Percentiles rank a stretch among this genome's conserved stretches.
phyloP scores from a whole-genome alignment of 169 alveolate species.

The Cryptosporidium bovis region DNA sequence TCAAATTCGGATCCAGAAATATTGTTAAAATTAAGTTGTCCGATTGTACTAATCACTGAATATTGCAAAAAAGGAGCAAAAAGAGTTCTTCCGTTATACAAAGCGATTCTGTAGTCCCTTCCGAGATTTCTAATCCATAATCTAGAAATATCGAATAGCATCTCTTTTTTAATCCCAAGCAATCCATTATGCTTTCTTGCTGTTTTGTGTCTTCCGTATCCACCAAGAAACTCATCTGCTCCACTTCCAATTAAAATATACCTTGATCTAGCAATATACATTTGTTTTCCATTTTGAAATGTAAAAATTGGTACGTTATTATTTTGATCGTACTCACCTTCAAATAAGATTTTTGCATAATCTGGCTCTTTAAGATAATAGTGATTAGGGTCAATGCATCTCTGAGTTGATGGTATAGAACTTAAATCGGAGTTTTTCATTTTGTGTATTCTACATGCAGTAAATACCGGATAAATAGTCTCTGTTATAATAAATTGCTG shows the following conservation, averaged over 20 bases:
- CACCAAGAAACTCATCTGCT: constrained; percentile 94
- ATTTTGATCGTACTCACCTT: constrained; percentile 1
- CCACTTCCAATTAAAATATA: constrained; percentile 87
- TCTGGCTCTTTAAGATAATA: constrained; percentile 15
- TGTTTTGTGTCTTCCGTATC: constrained; percentile 89
- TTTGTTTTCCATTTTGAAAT: constrained; percentile 1
- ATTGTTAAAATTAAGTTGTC: constrained; percentile 36
- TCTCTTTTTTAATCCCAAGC: constrained; percentile 82
- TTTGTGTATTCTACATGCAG: constrained; percentile 56
- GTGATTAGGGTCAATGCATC: constrained; percentile 44
- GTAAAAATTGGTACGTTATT: not conserved
- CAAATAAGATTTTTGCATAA: constrained; percentile 1
- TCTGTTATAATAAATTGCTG: constrained; percentile 21
- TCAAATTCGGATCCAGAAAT: constrained; percentile 63
- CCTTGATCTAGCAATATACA: constrained; percentile 13
- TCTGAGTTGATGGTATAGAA: constrained; percentile 54
- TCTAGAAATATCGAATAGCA: constrained; percentile 88
- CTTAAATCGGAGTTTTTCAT: constrained; percentile 54
- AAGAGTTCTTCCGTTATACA: constrained; percentile 84
- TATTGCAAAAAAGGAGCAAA: constrained; percentile 87
- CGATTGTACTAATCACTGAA: constrained; percentile 70
- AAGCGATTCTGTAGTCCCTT: constrained; percentile 90
- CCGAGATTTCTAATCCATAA: constrained; percentile 92
- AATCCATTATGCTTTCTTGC: constrained; percentile 84
- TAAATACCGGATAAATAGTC: not conserved